Conservation (phyloP, 257 asterid species). For the Gentiana dahurica region DNA sequence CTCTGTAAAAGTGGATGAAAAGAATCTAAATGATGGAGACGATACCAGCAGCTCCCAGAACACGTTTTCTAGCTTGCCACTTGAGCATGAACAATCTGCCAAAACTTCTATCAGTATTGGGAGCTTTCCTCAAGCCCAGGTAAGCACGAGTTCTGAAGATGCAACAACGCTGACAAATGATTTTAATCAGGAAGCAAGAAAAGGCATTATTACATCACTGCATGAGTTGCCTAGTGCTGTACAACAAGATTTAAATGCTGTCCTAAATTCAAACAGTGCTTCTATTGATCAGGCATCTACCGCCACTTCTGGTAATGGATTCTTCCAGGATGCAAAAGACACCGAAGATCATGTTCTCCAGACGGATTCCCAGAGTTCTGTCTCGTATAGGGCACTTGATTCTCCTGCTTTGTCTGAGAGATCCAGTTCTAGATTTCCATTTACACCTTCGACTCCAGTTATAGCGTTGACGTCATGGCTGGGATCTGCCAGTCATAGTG, state of each 20-base stretch:
- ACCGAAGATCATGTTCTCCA: constrained; percentile 32
- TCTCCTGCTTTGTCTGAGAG: constrained; percentile 70
- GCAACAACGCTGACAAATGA: constrained; percentile 29
- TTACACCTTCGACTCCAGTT: constrained; percentile 67
- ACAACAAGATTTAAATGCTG: constrained; percentile 34
- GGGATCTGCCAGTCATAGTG: constrained; percentile 54
- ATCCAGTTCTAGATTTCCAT: constrained; percentile 46
- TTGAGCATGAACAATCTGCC: constrained; percentile 65
- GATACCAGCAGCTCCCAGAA: constrained; percentile 81
- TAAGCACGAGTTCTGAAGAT: constrained; percentile 83
- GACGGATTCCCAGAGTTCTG: constrained; percentile 54
- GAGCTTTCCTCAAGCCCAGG: constrained; percentile 79
- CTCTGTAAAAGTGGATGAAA: constrained; percentile 55
- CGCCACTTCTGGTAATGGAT: constrained; percentile 45
- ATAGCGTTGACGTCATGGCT: constrained; percentile 90
- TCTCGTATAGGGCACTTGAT: constrained; percentile 34
- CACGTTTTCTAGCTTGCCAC: constrained; percentile 89
- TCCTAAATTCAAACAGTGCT: constrained; percentile 42
- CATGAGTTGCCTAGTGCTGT: constrained; percentile 29
- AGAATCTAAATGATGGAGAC: constrained; percentile 57
- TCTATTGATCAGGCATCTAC: constrained; percentile 43
- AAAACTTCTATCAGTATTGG: constrained; percentile 77
- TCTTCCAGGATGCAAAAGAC: constrained; percentile 39
- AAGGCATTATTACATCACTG: constrained; percentile 22
- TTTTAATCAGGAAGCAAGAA: constrained; percentile 33